Percentiles rank a stretch among this genome's conserved stretches.
Evolutionary conservation across 768 basidiomycete species (phyloP).

Genomic region (Leccinum barrowsii): DNA sequence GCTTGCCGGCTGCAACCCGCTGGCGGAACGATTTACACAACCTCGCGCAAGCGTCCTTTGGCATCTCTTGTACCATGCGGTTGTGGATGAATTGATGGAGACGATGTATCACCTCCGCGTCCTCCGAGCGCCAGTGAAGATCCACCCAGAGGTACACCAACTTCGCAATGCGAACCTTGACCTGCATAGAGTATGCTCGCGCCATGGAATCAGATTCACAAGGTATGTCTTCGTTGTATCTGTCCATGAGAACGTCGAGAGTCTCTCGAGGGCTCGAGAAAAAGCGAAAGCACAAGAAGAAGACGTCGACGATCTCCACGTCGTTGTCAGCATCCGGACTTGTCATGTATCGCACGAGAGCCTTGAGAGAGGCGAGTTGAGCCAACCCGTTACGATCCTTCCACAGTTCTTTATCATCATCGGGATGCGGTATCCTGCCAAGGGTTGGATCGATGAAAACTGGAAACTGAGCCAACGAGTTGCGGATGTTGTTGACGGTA

Average conservation of each 20-base stretch:
- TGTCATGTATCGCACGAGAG: conserved; percentile 45
- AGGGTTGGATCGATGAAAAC: conserved; percentile 24
- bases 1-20: conserved; percentile 19
- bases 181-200: conserved; percentile 41
- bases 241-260: conserved; percentile 40
- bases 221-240: conserved; percentile 42
- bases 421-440: conserved; percentile 29
- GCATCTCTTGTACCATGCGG: conserved; percentile 30
- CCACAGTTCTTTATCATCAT: conserved; percentile 29
- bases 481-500: conserved; percentile 23
- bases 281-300: conserved; percentile 71
- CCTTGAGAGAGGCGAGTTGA: conserved; percentile 37
- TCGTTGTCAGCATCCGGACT: conserved; percentile 39
- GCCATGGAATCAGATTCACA: conserved; percentile 30
- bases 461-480: conserved; percentile 29
- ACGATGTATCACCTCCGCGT: conserved; percentile 35
- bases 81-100: conserved; percentile 32
- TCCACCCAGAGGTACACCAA: conserved; percentile 70
- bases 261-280: conserved; percentile 53
- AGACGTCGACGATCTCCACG: conserved; percentile 44
- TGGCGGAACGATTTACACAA: conserved; percentile 32
- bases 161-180: conserved; percentile 58
- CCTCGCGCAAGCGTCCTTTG: conserved; percentile 22
- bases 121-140: conserved; percentile 57
- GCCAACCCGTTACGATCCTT: conserved; percentile 25